A percentile compares a stretch with the other conserved stretches of the same genome.
These are phyloP conservation scores for Trichoderma asperellum DNA, from an alignment of 2,329 filamentous ascomycete genomes.

Conservation along the genomic window DNA sequence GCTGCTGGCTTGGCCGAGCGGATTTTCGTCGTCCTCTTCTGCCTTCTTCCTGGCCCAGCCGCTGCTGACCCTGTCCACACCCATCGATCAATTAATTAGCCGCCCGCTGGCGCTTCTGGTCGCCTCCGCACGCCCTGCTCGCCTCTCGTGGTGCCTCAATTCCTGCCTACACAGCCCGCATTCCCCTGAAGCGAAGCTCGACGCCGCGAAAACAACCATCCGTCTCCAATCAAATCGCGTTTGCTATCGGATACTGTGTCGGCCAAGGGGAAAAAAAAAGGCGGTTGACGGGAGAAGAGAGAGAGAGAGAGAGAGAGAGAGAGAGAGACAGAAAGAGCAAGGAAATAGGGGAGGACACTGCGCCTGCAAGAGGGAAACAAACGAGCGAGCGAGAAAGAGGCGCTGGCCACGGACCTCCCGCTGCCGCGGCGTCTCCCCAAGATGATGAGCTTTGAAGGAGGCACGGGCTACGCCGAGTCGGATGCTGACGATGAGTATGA, in stretches of 20 bases:
- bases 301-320: not conserved
- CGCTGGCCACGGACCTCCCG: constrained; percentile 20
- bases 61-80: constrained; percentile 11
- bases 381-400: not conserved
- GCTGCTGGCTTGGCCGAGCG: not conserved
- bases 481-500: constrained; percentile 86
- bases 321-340: not conserved
- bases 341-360: constrained; percentile 22
- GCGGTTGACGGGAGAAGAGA: not conserved
- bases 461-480: constrained; percentile 75
- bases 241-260: not conserved
- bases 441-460: constrained; percentile 65
- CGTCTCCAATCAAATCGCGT: not conserved
- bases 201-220: not conserved
- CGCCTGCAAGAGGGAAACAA: not conserved
- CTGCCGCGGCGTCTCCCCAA: constrained; percentile 31
- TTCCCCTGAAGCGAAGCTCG: constrained; percentile 6
- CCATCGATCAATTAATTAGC: constrained; percentile 21
- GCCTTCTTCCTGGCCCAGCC: not conserved
- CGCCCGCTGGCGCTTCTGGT: constrained; percentile 21
- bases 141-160: not conserved
- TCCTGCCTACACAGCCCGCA: constrained; percentile 15
- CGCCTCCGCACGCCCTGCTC: constrained; percentile 23
- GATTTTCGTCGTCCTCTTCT: not conserved
- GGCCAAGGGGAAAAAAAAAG: not conserved